Conservation (phyloP, 2,329 filamentous ascomycete species). For the Fusarium multiceps region DNA sequence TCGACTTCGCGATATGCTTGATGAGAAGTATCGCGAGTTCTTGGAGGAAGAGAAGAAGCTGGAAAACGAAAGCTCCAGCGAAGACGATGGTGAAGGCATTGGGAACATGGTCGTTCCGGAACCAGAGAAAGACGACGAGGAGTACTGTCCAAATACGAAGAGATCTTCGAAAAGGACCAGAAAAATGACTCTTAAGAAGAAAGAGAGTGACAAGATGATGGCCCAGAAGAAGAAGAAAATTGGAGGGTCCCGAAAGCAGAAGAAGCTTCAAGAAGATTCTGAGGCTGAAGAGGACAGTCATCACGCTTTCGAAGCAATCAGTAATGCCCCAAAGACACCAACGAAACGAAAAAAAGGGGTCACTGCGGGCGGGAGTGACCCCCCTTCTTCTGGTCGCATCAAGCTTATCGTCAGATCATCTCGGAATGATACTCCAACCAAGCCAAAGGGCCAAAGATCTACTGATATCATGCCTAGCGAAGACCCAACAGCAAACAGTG, state of each 20-base stretch:
- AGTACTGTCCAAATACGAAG: conserved; percentile 31
- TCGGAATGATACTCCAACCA: neutral
- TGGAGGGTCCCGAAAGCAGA: neutral
- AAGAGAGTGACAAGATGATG: neutral
- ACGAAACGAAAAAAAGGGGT: neutral
- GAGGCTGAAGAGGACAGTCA: neutral
- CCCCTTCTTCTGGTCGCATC: conserved; percentile 13
- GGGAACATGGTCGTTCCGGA: conserved; percentile 10
- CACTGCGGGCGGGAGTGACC: neutral
- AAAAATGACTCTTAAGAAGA: neutral
- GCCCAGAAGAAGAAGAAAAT: neutral
- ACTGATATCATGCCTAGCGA: fast-evolving
- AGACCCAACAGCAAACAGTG: neutral
- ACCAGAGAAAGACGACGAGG: conserved; percentile 30
- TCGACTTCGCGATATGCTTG: conserved; percentile 19
- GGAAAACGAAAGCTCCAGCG: neutral
- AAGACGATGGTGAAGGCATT: neutral
- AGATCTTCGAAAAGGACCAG: conserved; percentile 5
- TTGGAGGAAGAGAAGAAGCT: neutral
- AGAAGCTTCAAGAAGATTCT: neutral
- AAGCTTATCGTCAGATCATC: conserved; percentile 9
- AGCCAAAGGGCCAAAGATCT: neutral
- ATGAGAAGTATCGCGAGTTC: neutral
- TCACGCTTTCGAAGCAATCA: too few relatives aligned
- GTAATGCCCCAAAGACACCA: neutral